Base-by-base conservation (phyloP, 306 rosid species). In the Trichosanthes truncata region DNA sequence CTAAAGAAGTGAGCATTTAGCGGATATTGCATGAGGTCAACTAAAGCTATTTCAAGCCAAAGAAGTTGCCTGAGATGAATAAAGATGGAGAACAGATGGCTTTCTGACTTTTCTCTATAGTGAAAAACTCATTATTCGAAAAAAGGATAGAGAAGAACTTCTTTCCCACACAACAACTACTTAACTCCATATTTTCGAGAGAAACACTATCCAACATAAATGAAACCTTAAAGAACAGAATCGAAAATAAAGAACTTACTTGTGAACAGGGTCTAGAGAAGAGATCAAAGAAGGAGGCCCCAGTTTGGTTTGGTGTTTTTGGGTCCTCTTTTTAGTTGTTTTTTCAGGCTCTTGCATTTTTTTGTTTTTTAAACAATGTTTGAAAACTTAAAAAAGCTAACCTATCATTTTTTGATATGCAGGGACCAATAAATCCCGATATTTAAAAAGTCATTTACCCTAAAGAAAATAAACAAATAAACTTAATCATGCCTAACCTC, bases 401-500 rank as follows among this genome's bases (percentile, higher is more conserved):
- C 9, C 21, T 51, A 51, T 15, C 56, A 51, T 18, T 51, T 18
- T 51, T 51, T 51, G 51, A 17, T 51, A 51, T 18, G 56, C 17
- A 18, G 56, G 8, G 5, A 51, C 56, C 56, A 51, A 17, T 51
- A 57, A 57, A 9, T 7, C 31, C 31, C 9, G 11, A 23, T 57
- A 57, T 23, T 23, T 57, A 57, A 57, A n/a, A 57, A 57, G 63
- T 21, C 25, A 57, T 57, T 57, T 57, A 57, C 31, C 14, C 63
- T 7, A 9, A 21, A 57, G 15, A 9, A 57, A 57, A 57, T 25
- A 25, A 61, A 61, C 3, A 29, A 33, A 83, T 78, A 40, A 17
- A 56, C 80, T 40, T 20, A 45, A 62, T 62, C 13, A 62, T 29
- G 14, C 69, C 12, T 29, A 80, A 93, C 98, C 91, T 93, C 96